A percentile compares a stretch with the other conserved stretches of the same genome.
phyloP scores from a whole-genome alignment of 176 grass and related monocot genomes.

The Saccharum officinarum region DNA sequence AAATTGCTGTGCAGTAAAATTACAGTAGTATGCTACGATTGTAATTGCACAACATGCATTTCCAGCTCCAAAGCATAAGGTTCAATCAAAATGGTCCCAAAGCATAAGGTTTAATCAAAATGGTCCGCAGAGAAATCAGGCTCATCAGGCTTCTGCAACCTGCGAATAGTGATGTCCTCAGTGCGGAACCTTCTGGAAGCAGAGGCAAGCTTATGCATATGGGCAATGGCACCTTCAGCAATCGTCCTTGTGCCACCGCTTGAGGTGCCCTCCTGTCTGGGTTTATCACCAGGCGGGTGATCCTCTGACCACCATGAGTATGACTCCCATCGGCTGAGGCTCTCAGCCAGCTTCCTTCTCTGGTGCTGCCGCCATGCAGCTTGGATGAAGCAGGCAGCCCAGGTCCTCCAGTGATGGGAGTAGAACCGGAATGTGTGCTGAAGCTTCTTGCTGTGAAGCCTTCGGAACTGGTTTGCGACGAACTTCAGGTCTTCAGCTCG shows the following conservation, averaged over 20 bases:
- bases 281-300: constrained; percentile 35
- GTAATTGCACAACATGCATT: constrained; percentile 14
- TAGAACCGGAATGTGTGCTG: constrained; percentile 96
- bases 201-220: constrained; percentile 60
- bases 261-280: constrained; percentile 40
- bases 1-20: constrained; percentile 13
- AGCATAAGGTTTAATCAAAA: constrained; percentile 60
- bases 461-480: constrained; percentile 80
- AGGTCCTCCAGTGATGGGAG: constrained; percentile 84
- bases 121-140: constrained; percentile 84
- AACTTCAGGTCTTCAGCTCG: constrained; percentile 87
- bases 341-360: constrained; percentile 71
- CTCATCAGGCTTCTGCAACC: constrained; percentile 85
- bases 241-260: constrained; percentile 8
- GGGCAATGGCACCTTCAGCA: constrained; percentile 36
- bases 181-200: constrained; percentile 70
- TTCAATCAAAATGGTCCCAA: constrained; percentile 76
- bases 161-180: constrained; percentile 37
- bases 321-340: constrained; percentile 64
- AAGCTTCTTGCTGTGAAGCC: constrained; percentile 94
- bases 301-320: constrained; percentile 60
- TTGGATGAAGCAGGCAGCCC: constrained; percentile 94
- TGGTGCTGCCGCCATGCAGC: constrained; percentile 83
- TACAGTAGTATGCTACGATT: background rate
- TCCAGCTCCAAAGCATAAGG: background rate